phyloP scores from a whole-genome alignment of 164 flowering plant genomes.

The Magnolia kwangsiensis region DNA sequence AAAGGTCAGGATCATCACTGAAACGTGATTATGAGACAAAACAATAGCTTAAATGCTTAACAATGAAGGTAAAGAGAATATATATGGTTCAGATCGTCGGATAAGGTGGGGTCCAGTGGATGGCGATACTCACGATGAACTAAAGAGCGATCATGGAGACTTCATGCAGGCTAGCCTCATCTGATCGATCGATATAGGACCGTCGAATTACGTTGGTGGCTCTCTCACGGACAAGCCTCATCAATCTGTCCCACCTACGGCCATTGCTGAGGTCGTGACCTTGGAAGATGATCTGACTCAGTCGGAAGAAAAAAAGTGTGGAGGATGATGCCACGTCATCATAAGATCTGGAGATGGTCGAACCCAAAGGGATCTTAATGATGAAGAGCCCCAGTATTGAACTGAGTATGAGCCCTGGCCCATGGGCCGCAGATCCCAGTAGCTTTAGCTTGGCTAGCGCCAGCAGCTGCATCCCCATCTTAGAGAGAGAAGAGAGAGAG shows the following conservation, averaged over 20 bases:
- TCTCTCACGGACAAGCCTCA: constrained; percentile 11
- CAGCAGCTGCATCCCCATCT: constrained; percentile 16
- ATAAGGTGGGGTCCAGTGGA: too few relatives aligned
- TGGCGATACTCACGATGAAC: too few relatives aligned
- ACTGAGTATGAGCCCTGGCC: neutral
- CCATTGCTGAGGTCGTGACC: neutral
- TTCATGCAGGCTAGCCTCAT: constrained; percentile 9
- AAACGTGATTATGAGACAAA: too few relatives aligned
- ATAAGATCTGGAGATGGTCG: neutral
- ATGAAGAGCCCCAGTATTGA: constrained; percentile 9
- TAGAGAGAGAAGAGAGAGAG: neutral
- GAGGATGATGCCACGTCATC: neutral
- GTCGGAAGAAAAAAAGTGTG: constrained; percentile 4
- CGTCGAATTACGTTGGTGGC: neutral
- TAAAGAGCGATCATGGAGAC: constrained; percentile 17
- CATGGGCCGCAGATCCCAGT: constrained; percentile 10
- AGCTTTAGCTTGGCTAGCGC: constrained; percentile 11
- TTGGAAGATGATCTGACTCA: constrained; percentile 11
- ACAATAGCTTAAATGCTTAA: too few relatives aligned
- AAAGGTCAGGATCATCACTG: too few relatives aligned
- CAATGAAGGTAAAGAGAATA: too few relatives aligned
- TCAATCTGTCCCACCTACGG: constrained; percentile 15
- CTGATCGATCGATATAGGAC: neutral
- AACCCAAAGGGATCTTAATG: constrained; percentile 5
- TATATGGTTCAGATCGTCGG: too few relatives aligned